Evolutionary conservation across 176 grass and related monocot genomes (phyloP).

Genomic region (Triticum aestivum): DNA sequence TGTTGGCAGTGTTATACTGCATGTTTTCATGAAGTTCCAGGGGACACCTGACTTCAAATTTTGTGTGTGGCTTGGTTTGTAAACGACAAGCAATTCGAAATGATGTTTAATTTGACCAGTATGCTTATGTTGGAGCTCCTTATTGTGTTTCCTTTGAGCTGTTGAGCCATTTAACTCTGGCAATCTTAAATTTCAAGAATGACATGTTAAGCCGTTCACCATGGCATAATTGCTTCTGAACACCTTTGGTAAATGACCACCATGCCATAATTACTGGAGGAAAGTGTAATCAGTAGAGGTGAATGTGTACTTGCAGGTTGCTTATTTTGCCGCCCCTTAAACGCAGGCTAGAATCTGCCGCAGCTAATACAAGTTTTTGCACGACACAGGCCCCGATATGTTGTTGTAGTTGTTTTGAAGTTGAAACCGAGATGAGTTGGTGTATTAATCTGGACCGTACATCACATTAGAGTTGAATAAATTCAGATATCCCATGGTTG

Average conservation of each 20-base stretch:
- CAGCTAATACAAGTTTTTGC: not conserved
- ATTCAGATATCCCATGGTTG: not conserved
- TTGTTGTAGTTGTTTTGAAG: not conserved
- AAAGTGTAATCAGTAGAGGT: not conserved
- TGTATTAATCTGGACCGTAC: not conserved
- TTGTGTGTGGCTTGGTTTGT: not conserved
- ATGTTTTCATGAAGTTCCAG: constrained; percentile 15
- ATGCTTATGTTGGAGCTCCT: not conserved
- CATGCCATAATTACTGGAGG: not conserved
- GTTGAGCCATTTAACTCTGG: not conserved
- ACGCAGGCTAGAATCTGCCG: not conserved
- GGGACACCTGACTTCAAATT: not conserved
- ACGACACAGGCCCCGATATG: not conserved
- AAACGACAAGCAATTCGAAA: not conserved
- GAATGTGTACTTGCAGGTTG: not conserved
- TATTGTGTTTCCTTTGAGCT: not conserved
- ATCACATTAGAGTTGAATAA: not conserved
- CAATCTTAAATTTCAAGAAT: not conserved
- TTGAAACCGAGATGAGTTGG: not conserved
- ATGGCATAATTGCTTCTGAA: not conserved
- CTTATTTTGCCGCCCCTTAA: not conserved
- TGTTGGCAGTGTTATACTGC: not conserved
- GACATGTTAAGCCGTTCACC: not conserved
- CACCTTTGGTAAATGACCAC: not conserved
- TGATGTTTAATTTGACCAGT: not conserved